Evolutionary conservation across 2,329 filamentous ascomycete species (phyloP).

Genomic region (Epichloe uncinata): DNA sequence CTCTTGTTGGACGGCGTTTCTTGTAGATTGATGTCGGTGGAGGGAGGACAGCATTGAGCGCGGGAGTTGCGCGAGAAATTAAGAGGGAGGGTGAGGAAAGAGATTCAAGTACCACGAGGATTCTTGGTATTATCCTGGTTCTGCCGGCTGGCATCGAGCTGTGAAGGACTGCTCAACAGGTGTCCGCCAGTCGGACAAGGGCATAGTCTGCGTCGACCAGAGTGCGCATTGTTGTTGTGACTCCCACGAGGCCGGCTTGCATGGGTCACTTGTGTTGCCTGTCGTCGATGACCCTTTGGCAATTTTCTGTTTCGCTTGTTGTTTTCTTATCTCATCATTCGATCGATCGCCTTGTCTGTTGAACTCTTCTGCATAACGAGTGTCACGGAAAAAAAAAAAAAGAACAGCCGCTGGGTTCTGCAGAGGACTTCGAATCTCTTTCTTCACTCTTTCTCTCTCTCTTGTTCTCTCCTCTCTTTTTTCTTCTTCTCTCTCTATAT

Average conservation of each 20-base stretch:
- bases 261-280: neutral
- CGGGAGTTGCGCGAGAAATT: neutral
- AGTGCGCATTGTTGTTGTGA: neutral
- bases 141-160: constrained; percentile 3
- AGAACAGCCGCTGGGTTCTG: neutral
- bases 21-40: neutral
- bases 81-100: neutral
- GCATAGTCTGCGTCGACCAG: neutral
- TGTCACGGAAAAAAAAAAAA: neutral
- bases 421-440: neutral
- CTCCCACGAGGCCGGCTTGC: neutral
- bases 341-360: neutral
- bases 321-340: neutral
- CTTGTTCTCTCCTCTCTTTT: constrained; percentile 5
- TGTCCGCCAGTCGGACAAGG: neutral
- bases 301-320: neutral
- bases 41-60: neutral
- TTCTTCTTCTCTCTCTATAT: neutral
- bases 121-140: neutral
- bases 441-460: neutral
- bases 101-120: neutral
- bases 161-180: constrained; percentile 1
- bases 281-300: neutral
- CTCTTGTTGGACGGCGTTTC: neutral
- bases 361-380: constrained; percentile 1